Conservation (phyloP, 441 rosid species). For the Erodium moschatum region DNA sequence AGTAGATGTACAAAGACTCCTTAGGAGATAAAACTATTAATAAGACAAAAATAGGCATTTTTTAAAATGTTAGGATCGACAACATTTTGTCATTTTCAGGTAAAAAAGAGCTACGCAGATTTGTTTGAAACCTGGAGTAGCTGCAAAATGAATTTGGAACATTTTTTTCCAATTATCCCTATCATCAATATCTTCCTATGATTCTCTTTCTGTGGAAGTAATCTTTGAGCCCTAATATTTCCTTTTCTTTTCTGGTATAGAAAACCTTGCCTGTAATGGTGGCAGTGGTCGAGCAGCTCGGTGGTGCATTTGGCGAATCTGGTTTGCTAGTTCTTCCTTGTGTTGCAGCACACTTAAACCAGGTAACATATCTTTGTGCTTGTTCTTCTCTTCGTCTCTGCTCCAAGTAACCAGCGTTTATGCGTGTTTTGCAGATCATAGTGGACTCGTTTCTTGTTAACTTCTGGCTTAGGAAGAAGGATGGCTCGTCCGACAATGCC, state of each 20-base stretch:
- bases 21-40: too few relatives aligned
- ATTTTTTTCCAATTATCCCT: too few relatives aligned
- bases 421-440: slow-evolving; percentile 42
- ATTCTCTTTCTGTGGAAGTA: background rate
- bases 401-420: slow-evolving; percentile 13
- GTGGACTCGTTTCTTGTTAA: slow-evolving; percentile 72
- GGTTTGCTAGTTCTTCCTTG: slow-evolving; percentile 92
- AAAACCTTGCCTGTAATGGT: slow-evolving; percentile 86
- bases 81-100: too few relatives aligned
- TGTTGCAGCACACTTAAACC: slow-evolving; percentile 77
- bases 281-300: slow-evolving; percentile 78
- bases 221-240: slow-evolving; percentile 7
- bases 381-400: background rate
- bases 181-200: background rate
- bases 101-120: too few relatives aligned
- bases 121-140: too few relatives aligned
- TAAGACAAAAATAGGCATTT: too few relatives aligned
- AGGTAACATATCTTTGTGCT: slow-evolving; percentile 34
- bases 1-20: too few relatives aligned
- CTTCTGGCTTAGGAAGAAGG: slow-evolving; percentile 40
- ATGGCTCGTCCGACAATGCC: slow-evolving; percentile 29
- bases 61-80: too few relatives aligned
- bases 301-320: slow-evolving; percentile 79
- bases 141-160: too few relatives aligned
- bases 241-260: slow-evolving; percentile 25